Evolutionary conservation across 2,329 filamentous ascomycete genomes (phyloP).

Genomic region (Drechslerella stenobrocha): DNA sequence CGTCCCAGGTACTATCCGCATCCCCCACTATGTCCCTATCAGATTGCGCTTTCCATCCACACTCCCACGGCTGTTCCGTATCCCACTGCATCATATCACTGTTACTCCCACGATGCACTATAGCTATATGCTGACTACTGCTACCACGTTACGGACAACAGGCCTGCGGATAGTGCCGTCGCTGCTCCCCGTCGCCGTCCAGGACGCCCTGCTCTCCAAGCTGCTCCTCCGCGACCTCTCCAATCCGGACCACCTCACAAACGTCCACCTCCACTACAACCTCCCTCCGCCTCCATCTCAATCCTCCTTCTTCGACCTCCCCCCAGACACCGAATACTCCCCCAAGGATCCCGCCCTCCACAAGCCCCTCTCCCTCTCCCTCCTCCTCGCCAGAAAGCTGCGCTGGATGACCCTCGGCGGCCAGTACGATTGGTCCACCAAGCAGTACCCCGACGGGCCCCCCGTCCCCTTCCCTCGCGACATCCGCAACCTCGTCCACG

Average conservation of each 20-base stretch:
- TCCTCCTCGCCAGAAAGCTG: slow-evolving; percentile 75
- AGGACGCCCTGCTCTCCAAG: slow-evolving; percentile 70
- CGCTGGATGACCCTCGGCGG: slow-evolving; percentile 94
- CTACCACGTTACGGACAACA: too few species aligned
- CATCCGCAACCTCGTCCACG: slow-evolving; percentile 66
- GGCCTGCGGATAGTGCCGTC: slow-evolving; percentile 78
- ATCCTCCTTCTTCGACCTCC: slow-evolving; percentile 63
- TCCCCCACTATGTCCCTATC: background rate
- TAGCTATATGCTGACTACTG: too few species aligned
- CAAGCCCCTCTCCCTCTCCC: slow-evolving; percentile 69
- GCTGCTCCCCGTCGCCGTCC: slow-evolving; percentile 70
- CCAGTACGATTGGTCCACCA: slow-evolving; percentile 93
- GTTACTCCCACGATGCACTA: too few species aligned
- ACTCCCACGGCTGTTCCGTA: too few species aligned
- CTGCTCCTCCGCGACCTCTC: slow-evolving; percentile 78
- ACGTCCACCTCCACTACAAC: slow-evolving; percentile 81
- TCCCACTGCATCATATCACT: too few species aligned
- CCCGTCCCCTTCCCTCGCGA: slow-evolving; percentile 76
- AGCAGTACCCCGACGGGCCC: slow-evolving; percentile 70
- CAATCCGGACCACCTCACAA: slow-evolving; percentile 76
- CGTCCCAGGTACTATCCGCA: slow-evolving; percentile 48
- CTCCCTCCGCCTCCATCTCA: slow-evolving; percentile 66
- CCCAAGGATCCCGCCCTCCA: slow-evolving; percentile 76
- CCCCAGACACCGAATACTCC: slow-evolving; percentile 52
- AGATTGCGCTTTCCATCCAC: background rate